Conservation (phyloP, 1,139 yeast species). For the Zygosaccharomyces sapae region DNA sequence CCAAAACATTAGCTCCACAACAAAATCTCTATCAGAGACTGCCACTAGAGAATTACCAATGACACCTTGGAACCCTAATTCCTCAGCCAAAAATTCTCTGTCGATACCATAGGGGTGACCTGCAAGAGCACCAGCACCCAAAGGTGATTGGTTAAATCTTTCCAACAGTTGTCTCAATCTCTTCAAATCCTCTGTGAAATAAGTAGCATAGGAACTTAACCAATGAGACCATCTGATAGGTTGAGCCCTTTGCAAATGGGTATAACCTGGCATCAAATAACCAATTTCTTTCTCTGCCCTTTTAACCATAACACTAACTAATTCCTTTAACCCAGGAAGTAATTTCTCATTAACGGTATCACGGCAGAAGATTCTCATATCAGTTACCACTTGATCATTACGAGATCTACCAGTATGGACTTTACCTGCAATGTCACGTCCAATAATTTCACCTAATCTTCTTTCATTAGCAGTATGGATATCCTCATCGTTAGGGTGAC, state of each 20-base stretch:
- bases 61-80: constrained; percentile 73
- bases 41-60: constrained; percentile 95
- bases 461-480: constrained; percentile 98
- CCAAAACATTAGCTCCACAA: constrained; percentile 96
- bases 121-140: constrained; percentile 97
- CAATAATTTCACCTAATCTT: constrained; percentile 92
- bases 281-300: constrained; percentile 86
- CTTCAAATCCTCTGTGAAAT: constrained; percentile 86
- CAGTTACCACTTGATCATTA: constrained; percentile 98
- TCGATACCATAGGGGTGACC: constrained; percentile 99
- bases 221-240: constrained; percentile 99
- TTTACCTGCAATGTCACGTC: constrained; percentile 89
- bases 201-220: constrained; percentile 92
- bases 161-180: constrained; percentile 75
- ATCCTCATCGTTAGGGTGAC: constrained; percentile 93
- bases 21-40: constrained; percentile 95
- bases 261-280: constrained; percentile 96
- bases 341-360: constrained; percentile 62
- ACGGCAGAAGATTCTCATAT: constrained; percentile 90
- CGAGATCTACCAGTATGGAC: constrained; percentile 98
- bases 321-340: constrained; percentile 52
- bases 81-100: constrained; percentile 78
- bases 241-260: constrained; percentile 97
- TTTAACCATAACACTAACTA: constrained; percentile 61
- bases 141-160: constrained; percentile 83